Percentiles rank a stretch among this genome's conserved stretches.
Evolutionary conservation across 345 rosid species (phyloP).

Genomic region (Rhizophora apiculata): DNA sequence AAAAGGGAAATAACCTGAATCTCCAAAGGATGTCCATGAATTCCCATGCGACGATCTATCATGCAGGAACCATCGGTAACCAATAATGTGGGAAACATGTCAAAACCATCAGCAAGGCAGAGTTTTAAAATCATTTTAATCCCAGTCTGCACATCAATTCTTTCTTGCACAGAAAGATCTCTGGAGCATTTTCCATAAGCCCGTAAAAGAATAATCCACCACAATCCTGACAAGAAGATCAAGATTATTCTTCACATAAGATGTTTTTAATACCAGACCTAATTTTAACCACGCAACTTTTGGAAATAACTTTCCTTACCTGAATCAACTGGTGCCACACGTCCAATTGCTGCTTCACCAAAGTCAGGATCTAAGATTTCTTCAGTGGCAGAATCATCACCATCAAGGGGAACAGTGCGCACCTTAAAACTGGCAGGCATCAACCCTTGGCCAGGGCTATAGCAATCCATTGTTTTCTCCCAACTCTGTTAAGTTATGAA

Average conservation of each 20-base stretch:
- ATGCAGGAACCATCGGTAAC: conserved; percentile 96
- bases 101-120: conserved; percentile 83
- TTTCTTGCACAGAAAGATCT: conserved; percentile 37
- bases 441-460: conserved; percentile 88
- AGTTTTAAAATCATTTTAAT: conserved; percentile 80
- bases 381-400: conserved; percentile 61
- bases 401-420: conserved; percentile 65
- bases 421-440: conserved; percentile 98
- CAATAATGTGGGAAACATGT: conserved; percentile 84
- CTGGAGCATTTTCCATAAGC: conserved; percentile 34
- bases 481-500: conserved; percentile 52
- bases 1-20: conserved; percentile 44
- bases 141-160: conserved; percentile 90
- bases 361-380: conserved; percentile 85
- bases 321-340: conserved; percentile 85
- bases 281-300: background rate
- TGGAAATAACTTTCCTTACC: conserved; percentile 34
- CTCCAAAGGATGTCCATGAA: conserved; percentile 93
- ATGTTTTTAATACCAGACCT: background rate
- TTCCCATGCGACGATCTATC: conserved; percentile 96
- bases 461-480: conserved; percentile 94
- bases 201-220: conserved; percentile 32
- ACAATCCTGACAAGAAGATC: conserved; percentile 19
- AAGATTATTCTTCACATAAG: background rate
- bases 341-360: conserved; percentile 96